A percentile compares a stretch with the other conserved stretches of the same genome.
These are phyloP conservation scores for Medicago lupulina DNA, from an alignment of 306 rosid species.

Conservation along the genomic window DNA sequence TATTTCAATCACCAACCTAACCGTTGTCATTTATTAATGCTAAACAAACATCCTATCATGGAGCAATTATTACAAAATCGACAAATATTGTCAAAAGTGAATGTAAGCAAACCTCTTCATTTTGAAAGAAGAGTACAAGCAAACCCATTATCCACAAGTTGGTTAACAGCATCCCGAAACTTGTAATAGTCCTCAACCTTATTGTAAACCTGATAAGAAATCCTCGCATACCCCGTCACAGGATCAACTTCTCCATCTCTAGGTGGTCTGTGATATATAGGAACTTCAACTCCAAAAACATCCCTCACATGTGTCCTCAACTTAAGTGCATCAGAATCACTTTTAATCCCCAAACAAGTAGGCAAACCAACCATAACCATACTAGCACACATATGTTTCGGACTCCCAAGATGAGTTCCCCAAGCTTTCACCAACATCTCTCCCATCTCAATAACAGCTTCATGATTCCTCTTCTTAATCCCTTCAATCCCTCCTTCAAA, in stretches of 20 bases:
- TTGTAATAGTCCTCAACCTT: slow-evolving; percentile 76
- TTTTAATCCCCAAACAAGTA: slow-evolving; percentile 63
- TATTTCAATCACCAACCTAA: slow-evolving; percentile 24
- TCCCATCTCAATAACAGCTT: slow-evolving; percentile 86
- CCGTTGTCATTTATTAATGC: slow-evolving; percentile 5
- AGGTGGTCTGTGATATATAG: slow-evolving; percentile 72
- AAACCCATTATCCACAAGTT: slow-evolving; percentile 71
- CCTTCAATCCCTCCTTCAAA: slow-evolving; percentile 95
- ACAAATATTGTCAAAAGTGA: slow-evolving; percentile 1
- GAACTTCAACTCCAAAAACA: slow-evolving; percentile 79
- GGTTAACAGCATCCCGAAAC: slow-evolving; percentile 75
- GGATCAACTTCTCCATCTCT: slow-evolving; percentile 62
- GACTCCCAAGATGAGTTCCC: slow-evolving; percentile 87
- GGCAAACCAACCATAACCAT: slow-evolving; percentile 97
- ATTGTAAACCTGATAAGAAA: slow-evolving; percentile 92
- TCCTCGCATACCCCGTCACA: slow-evolving; percentile 84
- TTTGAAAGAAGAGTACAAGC: slow-evolving; percentile 65
- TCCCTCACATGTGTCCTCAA: slow-evolving; percentile 79
- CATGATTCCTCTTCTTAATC: slow-evolving; percentile 89
- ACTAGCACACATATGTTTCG: slow-evolving; percentile 84
- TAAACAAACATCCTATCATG: slow-evolving; percentile 19
- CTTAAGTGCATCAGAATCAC: slow-evolving; percentile 69
- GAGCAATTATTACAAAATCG: slow-evolving; percentile 26
- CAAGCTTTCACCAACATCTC: slow-evolving; percentile 77
- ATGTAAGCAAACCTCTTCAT: slow-evolving; percentile 62